phyloP scores from a whole-genome alignment of 495 filamentous ascomycete genomes.

The Aspergillus hancockii region DNA sequence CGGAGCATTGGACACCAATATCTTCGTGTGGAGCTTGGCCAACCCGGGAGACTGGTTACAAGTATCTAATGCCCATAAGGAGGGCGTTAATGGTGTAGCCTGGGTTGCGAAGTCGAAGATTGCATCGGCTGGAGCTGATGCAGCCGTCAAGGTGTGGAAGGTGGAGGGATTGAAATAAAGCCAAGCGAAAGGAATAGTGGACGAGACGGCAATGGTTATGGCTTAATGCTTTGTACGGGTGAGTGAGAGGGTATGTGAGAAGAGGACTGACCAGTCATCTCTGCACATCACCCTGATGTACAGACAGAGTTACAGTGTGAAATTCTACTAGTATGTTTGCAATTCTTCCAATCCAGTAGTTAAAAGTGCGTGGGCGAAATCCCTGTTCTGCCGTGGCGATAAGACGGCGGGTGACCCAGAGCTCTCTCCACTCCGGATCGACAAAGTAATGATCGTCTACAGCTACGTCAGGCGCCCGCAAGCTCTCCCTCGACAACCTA shows the following conservation, averaged over 20 bases:
- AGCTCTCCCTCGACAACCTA: background rate
- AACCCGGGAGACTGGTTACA: conserved; percentile 81
- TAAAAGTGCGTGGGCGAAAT: conserved; percentile 3
- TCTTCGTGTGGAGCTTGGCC: conserved; percentile 87
- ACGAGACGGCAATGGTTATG: background rate
- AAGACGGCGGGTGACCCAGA: conserved; percentile 5
- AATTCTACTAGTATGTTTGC: too few relatives aligned
- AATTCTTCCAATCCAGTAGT: background rate
- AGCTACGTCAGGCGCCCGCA: background rate
- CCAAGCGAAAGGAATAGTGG: background rate
- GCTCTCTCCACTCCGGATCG: conserved; percentile 3
- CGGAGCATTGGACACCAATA: conserved; percentile 83
- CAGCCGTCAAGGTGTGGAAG: conserved; percentile 85
- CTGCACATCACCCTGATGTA: background rate
- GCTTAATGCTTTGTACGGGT: background rate
- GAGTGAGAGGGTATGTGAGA: background rate
- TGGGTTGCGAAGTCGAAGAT: conserved; percentile 80
- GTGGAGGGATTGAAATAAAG: conserved; percentile 62
- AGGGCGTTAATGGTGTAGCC: conserved; percentile 84
- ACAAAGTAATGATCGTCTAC: conserved; percentile 2
- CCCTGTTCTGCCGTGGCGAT: conserved; percentile 4
- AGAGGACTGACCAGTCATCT: too few relatives aligned
- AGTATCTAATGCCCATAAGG: conserved; percentile 84
- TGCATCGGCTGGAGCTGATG: conserved; percentile 81
- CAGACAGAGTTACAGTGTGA: too few relatives aligned